Evolutionary conservation across 306 rosid genomes (phyloP).

Genomic region (Prunus kanzakura): DNA sequence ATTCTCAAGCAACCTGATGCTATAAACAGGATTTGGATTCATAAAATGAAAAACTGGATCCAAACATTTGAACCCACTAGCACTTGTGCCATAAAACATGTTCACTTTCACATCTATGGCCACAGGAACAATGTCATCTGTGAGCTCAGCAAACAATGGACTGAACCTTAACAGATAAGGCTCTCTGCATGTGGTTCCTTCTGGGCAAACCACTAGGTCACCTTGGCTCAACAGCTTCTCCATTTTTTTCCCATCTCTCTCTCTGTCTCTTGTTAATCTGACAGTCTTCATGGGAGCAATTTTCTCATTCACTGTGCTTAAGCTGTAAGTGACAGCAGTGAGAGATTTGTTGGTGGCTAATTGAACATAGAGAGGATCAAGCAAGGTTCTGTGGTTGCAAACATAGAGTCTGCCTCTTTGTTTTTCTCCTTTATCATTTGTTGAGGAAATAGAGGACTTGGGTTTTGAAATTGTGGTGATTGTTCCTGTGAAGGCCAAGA

Average conservation of each 20-base stretch:
- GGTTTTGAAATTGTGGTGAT: slow-evolving; percentile 27
- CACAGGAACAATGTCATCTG: slow-evolving; percentile 59
- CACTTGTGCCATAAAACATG: slow-evolving; percentile 71
- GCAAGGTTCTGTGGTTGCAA: slow-evolving; percentile 76
- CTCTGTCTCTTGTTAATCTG: slow-evolving; percentile 49
- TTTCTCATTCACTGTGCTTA: slow-evolving; percentile 49
- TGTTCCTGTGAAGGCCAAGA: slow-evolving; percentile 57
- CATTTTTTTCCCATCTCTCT: slow-evolving; percentile 46
- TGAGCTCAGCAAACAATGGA: slow-evolving; percentile 64
- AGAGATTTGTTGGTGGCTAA: slow-evolving; percentile 30
- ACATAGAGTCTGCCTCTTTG: slow-evolving; percentile 49
- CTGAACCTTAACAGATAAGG: slow-evolving; percentile 73
- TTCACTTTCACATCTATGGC: slow-evolving; percentile 47
- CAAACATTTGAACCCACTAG: slow-evolving; percentile 50
- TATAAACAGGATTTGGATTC: slow-evolving; percentile 52
- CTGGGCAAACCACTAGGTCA: slow-evolving; percentile 69
- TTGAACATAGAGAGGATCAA: slow-evolving; percentile 61
- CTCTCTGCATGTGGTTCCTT: slow-evolving; percentile 82
- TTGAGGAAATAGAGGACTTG: not conserved
- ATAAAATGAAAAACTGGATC: slow-evolving; percentile 45
- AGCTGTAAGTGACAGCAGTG: slow-evolving; percentile 59
- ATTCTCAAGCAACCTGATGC: slow-evolving; percentile 27
- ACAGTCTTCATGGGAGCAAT: slow-evolving; percentile 52
- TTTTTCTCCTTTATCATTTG: not conserved
- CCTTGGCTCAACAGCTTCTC: slow-evolving; percentile 36